Conservation (phyloP, 129 eudicot species). For the Artemisia argyi region DNA sequence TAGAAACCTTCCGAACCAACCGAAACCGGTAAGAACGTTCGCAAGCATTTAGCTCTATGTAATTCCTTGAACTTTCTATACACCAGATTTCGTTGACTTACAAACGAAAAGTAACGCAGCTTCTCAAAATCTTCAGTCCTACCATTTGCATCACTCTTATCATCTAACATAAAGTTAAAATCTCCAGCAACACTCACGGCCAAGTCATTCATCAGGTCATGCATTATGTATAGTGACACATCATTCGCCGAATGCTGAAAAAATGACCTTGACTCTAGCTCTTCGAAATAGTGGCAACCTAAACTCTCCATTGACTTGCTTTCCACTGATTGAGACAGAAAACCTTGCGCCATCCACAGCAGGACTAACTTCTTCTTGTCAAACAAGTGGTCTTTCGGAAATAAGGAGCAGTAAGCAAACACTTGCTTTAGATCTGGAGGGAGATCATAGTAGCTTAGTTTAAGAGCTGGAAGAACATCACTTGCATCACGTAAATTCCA, state of each 20-base stretch:
- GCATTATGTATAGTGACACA: background rate
- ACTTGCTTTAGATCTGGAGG: too few species aligned
- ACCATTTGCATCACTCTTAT: background rate
- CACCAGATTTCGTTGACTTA: background rate
- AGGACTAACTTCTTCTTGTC: background rate
- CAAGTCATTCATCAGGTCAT: slow-evolving; percentile 7
- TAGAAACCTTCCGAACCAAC: background rate
- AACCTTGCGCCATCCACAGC: background rate
- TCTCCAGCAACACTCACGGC: background rate
- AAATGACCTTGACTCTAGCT: background rate
- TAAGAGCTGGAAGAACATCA: background rate
- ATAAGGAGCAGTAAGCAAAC: background rate
- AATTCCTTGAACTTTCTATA: background rate
- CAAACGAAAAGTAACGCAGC: background rate
- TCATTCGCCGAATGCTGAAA: background rate
- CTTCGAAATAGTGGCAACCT: background rate
- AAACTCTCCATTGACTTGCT: background rate
- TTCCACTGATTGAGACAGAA: background rate
- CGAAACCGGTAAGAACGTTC: background rate
- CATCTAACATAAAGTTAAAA: background rate
- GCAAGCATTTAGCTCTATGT: background rate
- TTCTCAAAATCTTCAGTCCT: background rate
- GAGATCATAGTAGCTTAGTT: background rate
- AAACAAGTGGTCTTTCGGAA: background rate
- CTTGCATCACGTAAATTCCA: background rate